A percentile compares a stretch with the other conserved stretches of the same genome.
Conservation (phyloP, 352 stramenopile species). For the Phytophthora hibernalis region DNA sequence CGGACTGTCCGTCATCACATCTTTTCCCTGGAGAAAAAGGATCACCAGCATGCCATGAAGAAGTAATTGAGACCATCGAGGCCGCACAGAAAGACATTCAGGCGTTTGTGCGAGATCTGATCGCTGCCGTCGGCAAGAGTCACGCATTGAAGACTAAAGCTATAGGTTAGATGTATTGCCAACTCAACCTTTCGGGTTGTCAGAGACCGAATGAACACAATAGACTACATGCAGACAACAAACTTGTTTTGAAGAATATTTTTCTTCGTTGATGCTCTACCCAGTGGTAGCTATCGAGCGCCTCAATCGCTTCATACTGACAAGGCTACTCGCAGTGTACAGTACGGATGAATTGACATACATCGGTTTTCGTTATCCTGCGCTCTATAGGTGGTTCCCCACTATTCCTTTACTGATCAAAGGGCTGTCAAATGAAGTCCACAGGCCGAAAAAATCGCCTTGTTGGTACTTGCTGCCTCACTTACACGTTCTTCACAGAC, state of each 20-base stretch:
- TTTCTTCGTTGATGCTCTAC: no score
- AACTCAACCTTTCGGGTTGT: background rate
- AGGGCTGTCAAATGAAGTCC: constrained; percentile 6
- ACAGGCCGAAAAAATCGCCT: background rate
- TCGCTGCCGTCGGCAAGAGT: constrained; percentile 32
- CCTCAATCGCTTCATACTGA: background rate
- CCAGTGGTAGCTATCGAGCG: no score
- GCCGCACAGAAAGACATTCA: constrained; percentile 63
- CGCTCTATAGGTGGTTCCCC: background rate
- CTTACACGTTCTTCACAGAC: constrained; percentile 44
- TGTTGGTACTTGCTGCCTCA: constrained; percentile 12
- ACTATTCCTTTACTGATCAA: background rate
- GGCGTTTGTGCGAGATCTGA: constrained; percentile 48
- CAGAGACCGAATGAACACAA: no score
- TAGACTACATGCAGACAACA: no score
- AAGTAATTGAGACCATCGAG: constrained; percentile 93
- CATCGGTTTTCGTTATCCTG: background rate
- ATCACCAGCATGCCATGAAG: constrained; percentile 89
- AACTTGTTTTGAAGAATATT: no score
- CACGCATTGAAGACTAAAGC: constrained; percentile 15
- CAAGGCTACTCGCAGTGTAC: no score
- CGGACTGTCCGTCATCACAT: constrained; percentile 95
- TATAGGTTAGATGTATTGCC: constrained; percentile 16
- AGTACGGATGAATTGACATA: background rate
- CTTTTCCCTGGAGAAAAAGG: constrained; percentile 86